Evolutionary conservation across 164 flowering plant species (phyloP).

Genomic region (Stephania cephalantha): DNA sequence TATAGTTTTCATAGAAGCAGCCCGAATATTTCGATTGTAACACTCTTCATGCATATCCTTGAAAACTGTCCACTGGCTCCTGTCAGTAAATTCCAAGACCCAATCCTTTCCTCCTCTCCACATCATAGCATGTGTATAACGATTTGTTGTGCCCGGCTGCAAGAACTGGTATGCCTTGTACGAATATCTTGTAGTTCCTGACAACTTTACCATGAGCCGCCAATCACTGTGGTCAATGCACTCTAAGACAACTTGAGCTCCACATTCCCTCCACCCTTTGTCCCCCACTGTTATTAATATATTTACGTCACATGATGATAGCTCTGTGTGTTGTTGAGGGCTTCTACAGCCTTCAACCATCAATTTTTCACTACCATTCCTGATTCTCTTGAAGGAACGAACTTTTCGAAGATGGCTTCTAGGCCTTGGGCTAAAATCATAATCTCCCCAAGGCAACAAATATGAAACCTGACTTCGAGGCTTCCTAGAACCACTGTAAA

Average conservation of each 20-base stretch:
- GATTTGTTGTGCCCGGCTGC: constrained; percentile 88
- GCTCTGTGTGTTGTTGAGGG: constrained; percentile 41
- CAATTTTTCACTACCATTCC: constrained; percentile 52
- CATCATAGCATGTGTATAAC: constrained; percentile 93
- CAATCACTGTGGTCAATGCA: constrained; percentile 74
- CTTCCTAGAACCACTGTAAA: constrained; percentile 64
- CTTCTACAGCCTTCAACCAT: constrained; percentile 36
- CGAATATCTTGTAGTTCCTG: constrained; percentile 60
- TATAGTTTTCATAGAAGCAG: constrained; percentile 75
- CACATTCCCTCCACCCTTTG: constrained; percentile 87
- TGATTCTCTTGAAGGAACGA: constrained; percentile 48
- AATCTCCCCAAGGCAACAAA: constrained; percentile 52
- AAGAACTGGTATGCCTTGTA: constrained; percentile 80
- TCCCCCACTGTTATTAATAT: constrained; percentile 61
- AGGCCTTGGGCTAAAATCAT: constrained; percentile 45
- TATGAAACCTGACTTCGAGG: constrained; percentile 78
- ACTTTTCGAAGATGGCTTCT: constrained; percentile 41
- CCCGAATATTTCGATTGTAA: constrained; percentile 73
- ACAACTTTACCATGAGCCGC: constrained; percentile 65
- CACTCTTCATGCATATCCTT: constrained; percentile 98
- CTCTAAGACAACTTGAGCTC: constrained; percentile 65
- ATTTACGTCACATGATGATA: constrained; percentile 67
- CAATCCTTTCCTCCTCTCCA: constrained; percentile 99
- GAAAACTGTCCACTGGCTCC: constrained; percentile 83
- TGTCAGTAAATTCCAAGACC: constrained; percentile 82